Percentiles rank a stretch among this genome's conserved stretches.
These are phyloP conservation scores for Tolypocladium tropicale DNA, from an alignment of 2,329 filamentous ascomycete genomes.

Conservation along the genomic window DNA sequence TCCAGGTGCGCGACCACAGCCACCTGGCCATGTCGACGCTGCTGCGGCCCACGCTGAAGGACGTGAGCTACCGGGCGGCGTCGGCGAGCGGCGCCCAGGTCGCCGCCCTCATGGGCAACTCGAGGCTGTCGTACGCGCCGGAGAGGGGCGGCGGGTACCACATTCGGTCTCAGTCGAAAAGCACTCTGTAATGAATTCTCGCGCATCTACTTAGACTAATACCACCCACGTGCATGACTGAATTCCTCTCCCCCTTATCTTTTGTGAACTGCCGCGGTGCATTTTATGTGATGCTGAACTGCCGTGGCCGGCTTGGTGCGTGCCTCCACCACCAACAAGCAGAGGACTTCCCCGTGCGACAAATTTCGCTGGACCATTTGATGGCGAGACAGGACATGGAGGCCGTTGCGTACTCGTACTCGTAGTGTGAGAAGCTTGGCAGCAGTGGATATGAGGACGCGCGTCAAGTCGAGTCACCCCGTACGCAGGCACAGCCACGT, in stretches of 20 bases:
- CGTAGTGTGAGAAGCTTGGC: not conserved
- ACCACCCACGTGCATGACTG: not conserved
- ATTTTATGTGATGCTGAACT: no score
- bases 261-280: no score
- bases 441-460: not conserved
- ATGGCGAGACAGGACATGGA: not conserved
- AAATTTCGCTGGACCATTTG: no score
- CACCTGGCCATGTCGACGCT: constrained; percentile 10
- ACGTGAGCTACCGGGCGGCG: constrained; percentile 5
- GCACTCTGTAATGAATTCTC: no score
- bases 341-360: no score
- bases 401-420: no score
- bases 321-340: no score
- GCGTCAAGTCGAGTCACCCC: not conserved
- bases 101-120: constrained; percentile 6
- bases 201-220: not conserved
- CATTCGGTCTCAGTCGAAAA: not conserved
- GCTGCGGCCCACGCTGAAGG: constrained; percentile 8
- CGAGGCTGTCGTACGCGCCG: constrained; percentile 4
- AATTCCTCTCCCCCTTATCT: not conserved
- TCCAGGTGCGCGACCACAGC: constrained; percentile 16
- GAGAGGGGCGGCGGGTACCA: not conserved
- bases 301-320: no score
- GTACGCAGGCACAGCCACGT: not conserved
- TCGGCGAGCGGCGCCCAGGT: not conserved